These are phyloP conservation scores for Mortierella hygrophila DNA, from an alignment of 192 early-diverging fungal species.

Conservation along the genomic window DNA sequence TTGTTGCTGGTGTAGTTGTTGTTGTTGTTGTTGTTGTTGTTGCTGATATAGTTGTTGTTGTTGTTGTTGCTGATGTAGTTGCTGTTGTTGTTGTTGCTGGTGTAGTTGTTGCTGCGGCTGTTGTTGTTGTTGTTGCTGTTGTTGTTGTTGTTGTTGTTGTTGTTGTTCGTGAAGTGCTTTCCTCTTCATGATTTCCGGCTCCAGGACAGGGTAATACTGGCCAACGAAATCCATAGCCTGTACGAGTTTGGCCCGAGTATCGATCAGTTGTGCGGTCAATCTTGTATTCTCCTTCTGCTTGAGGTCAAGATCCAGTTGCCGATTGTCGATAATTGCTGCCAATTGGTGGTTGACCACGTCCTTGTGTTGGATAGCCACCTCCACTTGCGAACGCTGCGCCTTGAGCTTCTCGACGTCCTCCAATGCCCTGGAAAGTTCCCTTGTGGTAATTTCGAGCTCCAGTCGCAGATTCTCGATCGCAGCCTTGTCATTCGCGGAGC, in stretches of 20 bases:
- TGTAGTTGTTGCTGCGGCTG: neutral
- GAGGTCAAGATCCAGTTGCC: neutral
- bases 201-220: neutral
- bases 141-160: neutral
- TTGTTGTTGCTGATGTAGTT: neutral
- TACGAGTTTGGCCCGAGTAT: neutral
- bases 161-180: slow-evolving; percentile 6
- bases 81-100: neutral
- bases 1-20: too few relatives aligned
- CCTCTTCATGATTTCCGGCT: neutral
- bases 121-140: neutral
- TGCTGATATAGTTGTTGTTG: too few relatives aligned
- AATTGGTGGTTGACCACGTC: neutral
- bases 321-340: neutral
- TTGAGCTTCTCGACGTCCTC: neutral
- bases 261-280: neutral
- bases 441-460: neutral
- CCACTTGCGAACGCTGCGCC: neutral
- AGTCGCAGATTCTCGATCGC: neutral
- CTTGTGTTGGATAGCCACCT: neutral
- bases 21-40: too few relatives aligned
- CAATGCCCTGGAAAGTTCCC: neutral
- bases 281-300: neutral
- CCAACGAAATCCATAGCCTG: neutral
- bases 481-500: neutral